Evolutionary conservation across 805 yeast genomes (phyloP), one percentile per base, ranked within the genome.

Genomic region (Myxozyma sirexii): DNA sequence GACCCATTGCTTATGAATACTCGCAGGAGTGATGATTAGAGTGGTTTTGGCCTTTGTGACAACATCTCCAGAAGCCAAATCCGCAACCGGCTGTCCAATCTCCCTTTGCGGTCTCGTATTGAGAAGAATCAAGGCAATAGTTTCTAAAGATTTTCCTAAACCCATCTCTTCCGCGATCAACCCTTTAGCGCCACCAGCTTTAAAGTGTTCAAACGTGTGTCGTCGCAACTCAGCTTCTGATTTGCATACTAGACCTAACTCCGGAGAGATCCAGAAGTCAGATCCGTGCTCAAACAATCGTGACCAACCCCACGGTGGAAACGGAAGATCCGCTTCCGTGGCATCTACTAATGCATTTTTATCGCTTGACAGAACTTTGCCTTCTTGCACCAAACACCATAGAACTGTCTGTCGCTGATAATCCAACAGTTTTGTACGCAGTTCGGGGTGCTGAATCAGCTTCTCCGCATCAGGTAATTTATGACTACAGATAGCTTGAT

Each of bases 141-240:
- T 77, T 71, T 94, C 99, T 3, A 94, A 84, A 0, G 99, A 93
- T 70, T 94, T 94, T 0, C 99, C 99, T 6, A 94, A 79, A 0
- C 99, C 99, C 99, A 94, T 94, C 72, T 94, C 99, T 69, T 93
- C 99, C 1, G 94, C 87, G 35, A 94, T 72, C 6, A 94, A 75
- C 0, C 96, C 97, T 52, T 61, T 55, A 0, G 64, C 63, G 2
- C 61, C 62, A 29, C 51, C 39, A 5, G 15, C 41, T 5, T 19
- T 27, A 44, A 19, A 53, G 13, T 51, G 54, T 26, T 13, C 68
- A 69, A 5, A 62, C 49, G n/a, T 68, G 65, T 3, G 72, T 67
- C 33, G 31, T 5, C 56, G 42, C 15, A 58, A 19, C 52, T 50
- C 46, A 5, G 38, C 37, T 35, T 52, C 57, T 8, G 55, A 45